Conservation (phyloP, 768 basidiomycete species). For the Suillus lakei region DNA sequence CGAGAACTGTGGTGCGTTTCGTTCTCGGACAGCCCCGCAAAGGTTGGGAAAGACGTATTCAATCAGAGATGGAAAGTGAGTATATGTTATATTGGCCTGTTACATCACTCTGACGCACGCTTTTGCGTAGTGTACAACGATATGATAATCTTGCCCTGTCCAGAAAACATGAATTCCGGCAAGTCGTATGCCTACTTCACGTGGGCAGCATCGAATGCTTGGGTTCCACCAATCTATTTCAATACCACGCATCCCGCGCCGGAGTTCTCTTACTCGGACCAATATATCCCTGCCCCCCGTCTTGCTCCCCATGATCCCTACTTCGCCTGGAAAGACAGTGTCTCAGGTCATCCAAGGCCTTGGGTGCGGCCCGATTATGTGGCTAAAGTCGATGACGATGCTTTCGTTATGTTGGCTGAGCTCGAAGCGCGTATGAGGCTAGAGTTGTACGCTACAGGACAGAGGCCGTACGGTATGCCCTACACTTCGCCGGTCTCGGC, state of each 20-base stretch:
- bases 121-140: conserved; percentile 75
- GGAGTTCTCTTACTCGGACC: conserved; percentile 69
- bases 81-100: conserved; percentile 20
- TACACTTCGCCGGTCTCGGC: conserved; percentile 13
- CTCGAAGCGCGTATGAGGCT: conserved; percentile 87
- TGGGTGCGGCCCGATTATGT: conserved; percentile 94
- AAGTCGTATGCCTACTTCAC: conserved; percentile 92
- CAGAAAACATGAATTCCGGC: conserved; percentile 96
- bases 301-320: conserved; percentile 78
- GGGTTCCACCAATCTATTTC: conserved; percentile 81
- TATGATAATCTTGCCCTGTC: conserved; percentile 79
- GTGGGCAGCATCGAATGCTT: conserved; percentile 91
- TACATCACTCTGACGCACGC: conserved; percentile 16
- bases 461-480: conserved; percentile 27
- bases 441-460: conserved; percentile 59
- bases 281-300: conserved; percentile 55
- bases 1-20: conserved; percentile 86
- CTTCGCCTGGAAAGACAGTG: conserved; percentile 55
- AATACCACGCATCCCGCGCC: conserved; percentile 47
- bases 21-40: conserved; percentile 84
- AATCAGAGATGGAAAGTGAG: conserved; percentile 91
- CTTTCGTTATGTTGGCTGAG: conserved; percentile 94
- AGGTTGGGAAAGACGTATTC: conserved; percentile 78
- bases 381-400: conserved; percentile 94
- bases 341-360: conserved; percentile 46